Evolutionary conservation across 129 eudicot genomes (phyloP).

Genomic region (Pseudognaphalium luteoalbum): DNA sequence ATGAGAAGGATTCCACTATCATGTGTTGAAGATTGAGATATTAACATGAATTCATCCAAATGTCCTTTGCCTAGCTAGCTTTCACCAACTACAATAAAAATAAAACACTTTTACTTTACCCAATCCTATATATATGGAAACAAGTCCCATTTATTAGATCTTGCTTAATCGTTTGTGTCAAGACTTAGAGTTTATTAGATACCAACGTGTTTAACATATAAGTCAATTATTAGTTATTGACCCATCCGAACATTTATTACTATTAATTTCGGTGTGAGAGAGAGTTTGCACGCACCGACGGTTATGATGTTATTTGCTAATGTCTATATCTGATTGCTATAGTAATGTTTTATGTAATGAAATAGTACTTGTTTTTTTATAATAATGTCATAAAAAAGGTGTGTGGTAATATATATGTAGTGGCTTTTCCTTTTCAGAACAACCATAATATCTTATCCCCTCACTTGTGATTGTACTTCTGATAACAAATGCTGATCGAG

Average conservation of each 20-base stretch:
- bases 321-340: no score
- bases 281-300: not conserved
- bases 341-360: no score
- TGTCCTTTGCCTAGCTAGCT: conserved; percentile 28
- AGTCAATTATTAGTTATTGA: no score
- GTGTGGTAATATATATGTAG: conserved; percentile 13
- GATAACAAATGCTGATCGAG: conserved; percentile 14
- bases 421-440: conserved; percentile 34
- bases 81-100: conserved; percentile 33
- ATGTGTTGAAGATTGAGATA: conserved; percentile 21
- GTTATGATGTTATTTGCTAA: no score
- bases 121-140: no score
- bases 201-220: not conserved
- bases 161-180: no score
- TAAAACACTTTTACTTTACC: conserved; percentile 36
- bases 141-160: no score
- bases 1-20: conserved; percentile 40
- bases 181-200: not conserved
- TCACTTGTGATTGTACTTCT: conserved; percentile 29
- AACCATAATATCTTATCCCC: conserved; percentile 34
- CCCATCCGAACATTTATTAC: no score
- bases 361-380: no score
- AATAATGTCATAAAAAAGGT: not conserved
- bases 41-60: conserved; percentile 16
- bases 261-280: not conserved